Evolutionary conservation across 116 monocot species (phyloP).

Genomic region (Dioscorea cayenensis): DNA sequence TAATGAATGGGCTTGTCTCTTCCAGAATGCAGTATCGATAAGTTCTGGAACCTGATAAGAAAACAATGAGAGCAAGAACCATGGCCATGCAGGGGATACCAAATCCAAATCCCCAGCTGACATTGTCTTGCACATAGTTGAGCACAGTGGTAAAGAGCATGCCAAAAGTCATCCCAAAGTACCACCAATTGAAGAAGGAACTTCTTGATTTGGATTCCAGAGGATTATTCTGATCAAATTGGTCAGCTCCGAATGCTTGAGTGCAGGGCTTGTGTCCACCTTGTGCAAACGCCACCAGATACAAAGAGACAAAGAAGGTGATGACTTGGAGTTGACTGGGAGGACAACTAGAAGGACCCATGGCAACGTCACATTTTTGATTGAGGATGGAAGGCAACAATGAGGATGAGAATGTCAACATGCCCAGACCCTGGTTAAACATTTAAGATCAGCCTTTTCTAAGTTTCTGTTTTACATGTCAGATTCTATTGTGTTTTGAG

Average conservation of each 20-base stretch:
- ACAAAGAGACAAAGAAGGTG: constrained; percentile 33
- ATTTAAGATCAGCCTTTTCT: neutral
- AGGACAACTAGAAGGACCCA: neutral
- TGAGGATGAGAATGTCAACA: constrained; percentile 22
- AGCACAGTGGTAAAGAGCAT: constrained; percentile 6
- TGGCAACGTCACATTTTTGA: neutral
- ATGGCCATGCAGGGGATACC: constrained; percentile 39
- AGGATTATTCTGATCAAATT: constrained; percentile 32
- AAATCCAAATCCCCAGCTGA: constrained; percentile 54
- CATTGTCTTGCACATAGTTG: constrained; percentile 36
- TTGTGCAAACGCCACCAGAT: constrained; percentile 37
- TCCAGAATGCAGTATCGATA: constrained; percentile 19
- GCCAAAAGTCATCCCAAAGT: constrained; percentile 22
- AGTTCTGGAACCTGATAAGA: constrained; percentile 32
- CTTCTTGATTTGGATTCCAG: constrained; percentile 16
- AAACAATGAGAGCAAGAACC: constrained; percentile 23
- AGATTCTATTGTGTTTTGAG: too few species aligned
- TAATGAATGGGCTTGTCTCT: constrained; percentile 16
- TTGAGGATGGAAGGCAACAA: neutral
- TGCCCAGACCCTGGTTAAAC: constrained; percentile 19
- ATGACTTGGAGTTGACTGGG: constrained; percentile 6
- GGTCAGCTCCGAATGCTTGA: constrained; percentile 43
- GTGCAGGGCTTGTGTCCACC: constrained; percentile 44
- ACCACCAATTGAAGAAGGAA: constrained; percentile 69
- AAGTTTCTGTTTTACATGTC: too few species aligned